These are phyloP conservation scores for Phaeosphaeriaceae sp. DNA, from an alignment of 2,329 filamentous ascomycete genomes.

Conservation along the genomic window DNA sequence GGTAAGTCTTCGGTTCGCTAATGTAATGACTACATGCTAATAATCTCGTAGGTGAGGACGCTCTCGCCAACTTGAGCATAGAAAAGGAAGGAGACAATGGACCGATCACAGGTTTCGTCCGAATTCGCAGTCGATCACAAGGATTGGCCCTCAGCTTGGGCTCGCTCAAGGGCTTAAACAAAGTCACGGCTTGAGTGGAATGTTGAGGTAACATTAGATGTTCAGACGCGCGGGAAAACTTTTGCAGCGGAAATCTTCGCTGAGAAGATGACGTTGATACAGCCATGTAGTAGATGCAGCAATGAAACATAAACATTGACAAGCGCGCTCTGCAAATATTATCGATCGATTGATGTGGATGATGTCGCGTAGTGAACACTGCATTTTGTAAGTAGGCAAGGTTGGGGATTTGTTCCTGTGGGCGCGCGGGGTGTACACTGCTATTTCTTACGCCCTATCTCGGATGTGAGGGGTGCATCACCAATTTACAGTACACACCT, in stretches of 20 bases:
- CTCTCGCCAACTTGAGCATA: constrained; percentile 94
- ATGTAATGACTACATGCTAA: constrained; percentile 9
- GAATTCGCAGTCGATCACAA: constrained; percentile 96
- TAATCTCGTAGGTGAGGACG: constrained; percentile 82
- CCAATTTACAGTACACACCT: too few species aligned
- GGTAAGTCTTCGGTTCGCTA: constrained; percentile 70
- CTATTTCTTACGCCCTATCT: too few species aligned
- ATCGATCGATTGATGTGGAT: too few species aligned
- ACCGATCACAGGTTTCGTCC: constrained; percentile 94
- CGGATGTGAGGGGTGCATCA: too few species aligned
- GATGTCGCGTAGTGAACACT: too few species aligned
- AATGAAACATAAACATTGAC: neutral
- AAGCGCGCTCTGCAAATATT: too few species aligned
- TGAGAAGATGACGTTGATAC: neutral
- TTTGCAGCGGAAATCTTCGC: neutral
- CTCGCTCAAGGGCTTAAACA: constrained; percentile 89
- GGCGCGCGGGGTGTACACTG: too few species aligned
- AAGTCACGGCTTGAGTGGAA: constrained; percentile 37
- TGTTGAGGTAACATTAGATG: neutral
- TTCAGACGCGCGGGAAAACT: neutral
- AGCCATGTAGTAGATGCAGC: neutral
- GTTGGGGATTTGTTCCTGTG: too few species aligned
- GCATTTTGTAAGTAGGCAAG: too few species aligned
- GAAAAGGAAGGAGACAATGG: constrained; percentile 97
- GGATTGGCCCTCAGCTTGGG: constrained; percentile 92